Evolutionary conservation across 352 stramenopile genomes (phyloP).

Genomic region (Phytophthora syringae): DNA sequence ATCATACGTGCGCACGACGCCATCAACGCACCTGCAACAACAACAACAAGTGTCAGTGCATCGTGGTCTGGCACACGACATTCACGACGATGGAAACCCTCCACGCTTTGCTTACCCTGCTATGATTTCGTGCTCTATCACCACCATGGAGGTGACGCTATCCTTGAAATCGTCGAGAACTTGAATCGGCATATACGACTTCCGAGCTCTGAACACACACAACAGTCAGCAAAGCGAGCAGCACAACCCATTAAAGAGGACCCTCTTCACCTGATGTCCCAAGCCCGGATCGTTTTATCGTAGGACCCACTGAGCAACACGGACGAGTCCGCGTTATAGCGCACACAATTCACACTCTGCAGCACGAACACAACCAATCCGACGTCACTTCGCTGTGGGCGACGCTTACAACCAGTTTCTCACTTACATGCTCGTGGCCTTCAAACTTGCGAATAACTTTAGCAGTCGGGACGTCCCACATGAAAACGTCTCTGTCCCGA

Average conservation of each 20-base stretch:
- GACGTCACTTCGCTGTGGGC: too few relatives aligned
- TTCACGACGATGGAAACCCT: not conserved
- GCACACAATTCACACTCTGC: too few relatives aligned
- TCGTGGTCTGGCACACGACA: not conserved
- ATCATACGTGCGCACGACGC: conserved; percentile 86
- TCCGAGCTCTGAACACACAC: conserved; percentile 54
- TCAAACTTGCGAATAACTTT: conserved; percentile 91
- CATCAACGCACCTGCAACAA: conserved; percentile 83
- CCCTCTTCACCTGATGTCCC: too few relatives aligned
- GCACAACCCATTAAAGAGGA: not conserved
- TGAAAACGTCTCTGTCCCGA: conserved; percentile 85
- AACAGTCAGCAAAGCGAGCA: conserved; percentile 44
- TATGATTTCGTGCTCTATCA: conserved; percentile 83
- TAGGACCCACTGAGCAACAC: conserved; percentile 72
- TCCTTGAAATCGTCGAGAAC: conserved; percentile 89
- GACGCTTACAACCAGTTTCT: not conserved
- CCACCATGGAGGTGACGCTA: conserved; percentile 85
- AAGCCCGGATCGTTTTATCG: conserved; percentile 53
- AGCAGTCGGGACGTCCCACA: conserved; percentile 90
- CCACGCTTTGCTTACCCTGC: conserved; percentile 58
- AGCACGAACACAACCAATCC: too few relatives aligned
- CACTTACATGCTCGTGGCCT: conserved; percentile 74
- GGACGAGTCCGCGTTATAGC: conserved; percentile 31
- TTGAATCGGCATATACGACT: conserved; percentile 83
- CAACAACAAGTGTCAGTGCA: not conserved